phyloP scores from a whole-genome alignment of 2,329 filamentous ascomycete species.

The Kalaharituber pfeilii region DNA sequence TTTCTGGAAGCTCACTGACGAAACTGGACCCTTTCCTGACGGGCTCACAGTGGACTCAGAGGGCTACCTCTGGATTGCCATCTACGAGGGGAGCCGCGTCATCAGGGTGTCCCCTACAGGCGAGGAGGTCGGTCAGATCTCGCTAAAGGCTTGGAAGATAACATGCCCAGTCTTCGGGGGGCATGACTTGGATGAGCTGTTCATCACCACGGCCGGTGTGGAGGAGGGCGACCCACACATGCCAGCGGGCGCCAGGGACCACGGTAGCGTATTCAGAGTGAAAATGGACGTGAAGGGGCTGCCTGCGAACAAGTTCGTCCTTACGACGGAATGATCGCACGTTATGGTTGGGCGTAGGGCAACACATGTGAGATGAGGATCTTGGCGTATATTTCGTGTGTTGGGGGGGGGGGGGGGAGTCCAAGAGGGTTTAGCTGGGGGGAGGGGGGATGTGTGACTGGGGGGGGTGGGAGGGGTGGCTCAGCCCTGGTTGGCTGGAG shows the following conservation, averaged over 20 bases:
- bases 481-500: too few species aligned
- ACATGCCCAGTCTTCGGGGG: slow-evolving; percentile 71
- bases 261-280: slow-evolving; percentile 57
- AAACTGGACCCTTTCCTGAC: slow-evolving; percentile 43
- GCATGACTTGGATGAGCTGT: slow-evolving; percentile 43
- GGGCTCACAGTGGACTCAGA: slow-evolving; percentile 70
- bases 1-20: slow-evolving; percentile 50
- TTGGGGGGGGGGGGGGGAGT: too few species aligned
- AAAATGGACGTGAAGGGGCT: slow-evolving; percentile 56
- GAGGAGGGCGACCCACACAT: slow-evolving; percentile 46
- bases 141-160: slow-evolving; percentile 57
- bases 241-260: slow-evolving; percentile 43
- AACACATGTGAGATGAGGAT: neutral
- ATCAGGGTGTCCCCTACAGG: slow-evolving; percentile 55
- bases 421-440: neutral
- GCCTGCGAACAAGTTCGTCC: slow-evolving; percentile 46
- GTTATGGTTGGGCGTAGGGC: too few species aligned
- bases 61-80: slow-evolving; percentile 73
- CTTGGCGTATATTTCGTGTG: neutral
- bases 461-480: too few species aligned
- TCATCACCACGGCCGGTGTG: slow-evolving; percentile 54
- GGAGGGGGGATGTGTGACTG: neutral
- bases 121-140: slow-evolving; percentile 54
- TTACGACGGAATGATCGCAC: slow-evolving; percentile 24
- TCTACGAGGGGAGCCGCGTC: slow-evolving; percentile 64